Evolutionary conservation across 495 filamentous ascomycete species (phyloP).

Genomic region (Ramalina intermedia): DNA sequence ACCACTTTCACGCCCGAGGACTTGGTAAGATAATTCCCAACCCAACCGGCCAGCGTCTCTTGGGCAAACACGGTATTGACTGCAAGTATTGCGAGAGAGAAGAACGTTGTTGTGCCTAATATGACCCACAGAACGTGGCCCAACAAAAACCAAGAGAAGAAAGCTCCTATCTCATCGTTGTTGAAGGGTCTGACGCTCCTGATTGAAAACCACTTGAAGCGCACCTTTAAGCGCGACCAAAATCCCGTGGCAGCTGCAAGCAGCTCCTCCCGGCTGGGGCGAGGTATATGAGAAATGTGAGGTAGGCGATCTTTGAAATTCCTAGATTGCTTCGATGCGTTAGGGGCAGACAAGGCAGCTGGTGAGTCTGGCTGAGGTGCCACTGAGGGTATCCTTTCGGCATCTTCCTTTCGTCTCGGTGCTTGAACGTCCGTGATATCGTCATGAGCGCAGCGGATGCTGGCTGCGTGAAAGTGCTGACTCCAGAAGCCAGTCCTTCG

Average conservation of each 20-base stretch:
- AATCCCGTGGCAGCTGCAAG: conserved; percentile 85
- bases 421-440: too few species aligned
- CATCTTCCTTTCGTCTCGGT: too few species aligned
- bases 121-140: conserved; percentile 92
- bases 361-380: neutral
- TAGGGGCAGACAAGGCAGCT: neutral
- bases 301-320: conserved; percentile 37
- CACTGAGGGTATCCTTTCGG: too few species aligned
- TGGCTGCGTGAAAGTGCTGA: too few species aligned
- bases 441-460: too few species aligned
- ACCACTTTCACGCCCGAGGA: conserved; percentile 92
- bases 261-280: conserved; percentile 87
- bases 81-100: conserved; percentile 73
- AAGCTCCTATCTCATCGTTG: conserved; percentile 83
- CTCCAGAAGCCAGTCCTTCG: too few species aligned
- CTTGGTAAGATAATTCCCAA: conserved; percentile 90
- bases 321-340: neutral
- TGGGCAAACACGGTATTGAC: conserved; percentile 97
- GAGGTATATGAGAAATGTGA: conserved; percentile 56
- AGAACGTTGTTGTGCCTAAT: conserved; percentile 92
- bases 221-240: conserved; percentile 76
- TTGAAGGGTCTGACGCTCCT: conserved; percentile 91
- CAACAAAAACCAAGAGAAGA: conserved; percentile 87
- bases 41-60: conserved; percentile 84
- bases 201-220: conserved; percentile 97